A percentile compares a stretch with the other conserved stretches of the same genome.
Conservation (phyloP, 345 rosid genomes). For the Rhodamnia argentea region DNA sequence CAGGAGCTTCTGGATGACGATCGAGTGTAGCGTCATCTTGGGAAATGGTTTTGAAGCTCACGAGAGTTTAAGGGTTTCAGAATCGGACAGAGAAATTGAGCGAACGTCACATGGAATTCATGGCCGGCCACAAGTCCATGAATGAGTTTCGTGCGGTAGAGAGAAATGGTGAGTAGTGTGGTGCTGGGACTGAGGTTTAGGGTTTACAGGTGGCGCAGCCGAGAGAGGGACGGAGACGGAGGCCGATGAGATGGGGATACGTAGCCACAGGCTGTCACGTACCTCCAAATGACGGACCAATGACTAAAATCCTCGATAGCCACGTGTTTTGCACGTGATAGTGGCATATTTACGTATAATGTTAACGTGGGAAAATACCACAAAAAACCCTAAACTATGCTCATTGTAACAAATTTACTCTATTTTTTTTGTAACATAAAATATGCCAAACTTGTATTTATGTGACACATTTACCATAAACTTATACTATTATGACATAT, state of each 20-base stretch:
- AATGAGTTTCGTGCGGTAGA: not conserved
- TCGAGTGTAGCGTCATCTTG: constrained; percentile 72
- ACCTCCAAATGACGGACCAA: not conserved
- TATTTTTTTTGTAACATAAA: no score
- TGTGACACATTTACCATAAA: no score
- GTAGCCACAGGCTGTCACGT: not conserved
- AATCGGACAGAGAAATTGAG: not conserved
- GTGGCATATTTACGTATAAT: not conserved
- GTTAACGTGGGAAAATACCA: no score
- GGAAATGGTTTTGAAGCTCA: not conserved
- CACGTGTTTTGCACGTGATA: not conserved
- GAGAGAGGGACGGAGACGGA: not conserved
- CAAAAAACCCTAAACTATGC: no score
- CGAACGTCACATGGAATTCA: not conserved
- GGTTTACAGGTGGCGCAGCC: not conserved
- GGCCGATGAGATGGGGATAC: not conserved
- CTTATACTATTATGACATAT: no score
- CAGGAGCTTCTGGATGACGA: constrained; percentile 81
- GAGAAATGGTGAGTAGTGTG: not conserved
- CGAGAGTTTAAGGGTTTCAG: not conserved
- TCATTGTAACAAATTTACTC: no score
- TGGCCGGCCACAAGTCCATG: not conserved
- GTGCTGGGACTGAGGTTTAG: not conserved
- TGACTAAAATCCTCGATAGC: not conserved
- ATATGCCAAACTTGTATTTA: no score